Conservation (phyloP, 1,284 basidiomycete genomes). For the Melampsora larici-populina region DNA sequence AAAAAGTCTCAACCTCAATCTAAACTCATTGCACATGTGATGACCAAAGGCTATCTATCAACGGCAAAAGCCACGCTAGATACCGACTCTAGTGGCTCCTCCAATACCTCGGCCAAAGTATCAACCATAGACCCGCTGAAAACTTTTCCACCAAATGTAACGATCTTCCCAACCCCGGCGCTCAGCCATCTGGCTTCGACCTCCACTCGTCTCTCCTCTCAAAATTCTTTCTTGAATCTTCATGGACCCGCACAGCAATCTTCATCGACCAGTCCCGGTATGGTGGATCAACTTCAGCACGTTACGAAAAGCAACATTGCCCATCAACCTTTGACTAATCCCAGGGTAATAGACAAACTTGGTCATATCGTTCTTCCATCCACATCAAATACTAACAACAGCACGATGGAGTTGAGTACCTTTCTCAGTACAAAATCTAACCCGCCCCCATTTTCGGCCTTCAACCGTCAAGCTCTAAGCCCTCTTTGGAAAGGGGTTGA, state of each 20-base stretch:
- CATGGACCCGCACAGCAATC: not conserved
- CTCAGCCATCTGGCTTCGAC: constrained; percentile 11
- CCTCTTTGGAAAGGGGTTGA: not conserved
- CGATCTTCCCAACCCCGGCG: constrained; percentile 11
- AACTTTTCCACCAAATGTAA: constrained; percentile 27
- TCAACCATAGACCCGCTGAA: not conserved
- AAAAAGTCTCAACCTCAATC: constrained; percentile 26
- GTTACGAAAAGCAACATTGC: too few species aligned
- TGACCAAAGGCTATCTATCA: constrained; percentile 35
- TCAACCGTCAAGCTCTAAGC: constrained; percentile 1
- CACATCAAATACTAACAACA: constrained; percentile 15
- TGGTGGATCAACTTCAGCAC: too few species aligned
- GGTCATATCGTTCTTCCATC: constrained; percentile 21
- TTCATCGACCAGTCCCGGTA: too few species aligned
- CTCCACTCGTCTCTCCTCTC: not conserved
- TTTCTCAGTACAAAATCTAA: constrained; percentile 26
- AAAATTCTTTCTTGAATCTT: not conserved
- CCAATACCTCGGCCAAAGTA: not conserved
- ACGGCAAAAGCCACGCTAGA: constrained; percentile 13
- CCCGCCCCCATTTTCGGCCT: constrained; percentile 29
- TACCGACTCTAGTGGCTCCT: not conserved
- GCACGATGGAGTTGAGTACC: constrained; percentile 35
- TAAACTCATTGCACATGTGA: constrained; percentile 16
- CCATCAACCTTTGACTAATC: too few species aligned
- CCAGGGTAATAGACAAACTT: not conserved